phyloP scores from a whole-genome alignment of 352 stramenopile genomes.

The Phytophthora litchii region DNA sequence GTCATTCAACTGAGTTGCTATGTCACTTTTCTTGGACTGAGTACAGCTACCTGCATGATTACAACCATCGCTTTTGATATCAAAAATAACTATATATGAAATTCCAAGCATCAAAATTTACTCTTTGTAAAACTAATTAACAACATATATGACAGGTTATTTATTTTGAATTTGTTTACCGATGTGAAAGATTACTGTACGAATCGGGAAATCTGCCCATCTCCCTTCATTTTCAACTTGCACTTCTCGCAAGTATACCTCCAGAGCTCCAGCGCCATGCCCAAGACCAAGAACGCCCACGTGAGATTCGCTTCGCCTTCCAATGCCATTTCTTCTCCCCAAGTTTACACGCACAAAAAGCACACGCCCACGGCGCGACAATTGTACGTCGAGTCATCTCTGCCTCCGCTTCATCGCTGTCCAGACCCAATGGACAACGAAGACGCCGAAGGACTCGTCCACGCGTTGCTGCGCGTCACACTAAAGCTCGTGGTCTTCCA shows the following conservation, averaged over 20 bases:
- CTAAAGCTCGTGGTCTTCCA: conserved; percentile 68
- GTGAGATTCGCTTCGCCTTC: conserved; percentile 35
- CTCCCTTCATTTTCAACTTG: conserved; percentile 18
- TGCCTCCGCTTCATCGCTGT: conserved; percentile 13
- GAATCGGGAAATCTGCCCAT: conserved; percentile 7
- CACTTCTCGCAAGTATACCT: not conserved
- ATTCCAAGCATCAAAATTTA: too few relatives aligned
- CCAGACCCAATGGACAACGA: conserved; percentile 14
- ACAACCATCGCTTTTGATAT: too few relatives aligned
- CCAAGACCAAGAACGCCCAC: conserved; percentile 32
- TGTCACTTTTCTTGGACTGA: too few relatives aligned
- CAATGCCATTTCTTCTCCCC: conserved; percentile 12
- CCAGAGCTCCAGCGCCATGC: not conserved
- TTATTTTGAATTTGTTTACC: not conserved
- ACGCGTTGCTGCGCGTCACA: conserved; percentile 42
- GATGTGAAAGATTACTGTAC: conserved; percentile 1
- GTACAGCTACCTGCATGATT: too few relatives aligned
- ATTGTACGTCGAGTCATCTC: conserved; percentile 15
- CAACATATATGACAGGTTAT: not conserved
- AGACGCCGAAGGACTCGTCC: conserved; percentile 21
- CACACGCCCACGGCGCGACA: conserved; percentile 13
- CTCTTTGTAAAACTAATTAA: not conserved
- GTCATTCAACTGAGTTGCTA: too few relatives aligned
- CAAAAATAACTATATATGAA: too few relatives aligned
- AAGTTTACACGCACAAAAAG: conserved; percentile 8